phyloP scores from a whole-genome alignment of 345 rosid species.

The Gossypioides kirkii region DNA sequence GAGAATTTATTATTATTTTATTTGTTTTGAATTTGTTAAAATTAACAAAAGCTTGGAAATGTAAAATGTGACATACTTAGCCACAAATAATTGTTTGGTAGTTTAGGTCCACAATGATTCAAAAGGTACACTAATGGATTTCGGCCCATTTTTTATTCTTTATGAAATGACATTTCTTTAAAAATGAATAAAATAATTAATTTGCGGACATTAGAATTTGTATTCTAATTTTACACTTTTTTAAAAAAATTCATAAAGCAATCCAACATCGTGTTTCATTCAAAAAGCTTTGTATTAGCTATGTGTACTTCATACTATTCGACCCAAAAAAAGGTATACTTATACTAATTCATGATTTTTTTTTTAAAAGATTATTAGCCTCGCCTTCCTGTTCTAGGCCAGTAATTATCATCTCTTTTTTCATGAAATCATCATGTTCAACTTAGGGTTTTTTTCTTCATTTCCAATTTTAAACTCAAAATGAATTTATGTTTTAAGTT shows the following conservation, averaged over 20 bases:
- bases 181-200: not conserved
- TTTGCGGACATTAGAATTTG: not conserved
- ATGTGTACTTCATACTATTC: too few species aligned
- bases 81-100: conserved; percentile 1
- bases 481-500: not conserved
- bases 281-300: too few species aligned
- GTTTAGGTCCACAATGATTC: conserved; percentile 1
- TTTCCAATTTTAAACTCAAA: not conserved
- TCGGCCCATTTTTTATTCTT: not conserved
- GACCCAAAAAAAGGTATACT: too few species aligned
- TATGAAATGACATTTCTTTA: not conserved
- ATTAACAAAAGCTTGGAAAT: not conserved
- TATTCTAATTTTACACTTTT: too few species aligned
- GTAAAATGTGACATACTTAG: not conserved
- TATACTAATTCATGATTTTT: not conserved
- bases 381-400: not conserved
- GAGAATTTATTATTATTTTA: not conserved
- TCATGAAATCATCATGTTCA: not conserved
- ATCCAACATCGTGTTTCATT: too few species aligned
- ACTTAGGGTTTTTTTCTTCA: not conserved
- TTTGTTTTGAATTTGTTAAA: not conserved
- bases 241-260: too few species aligned
- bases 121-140: not conserved
- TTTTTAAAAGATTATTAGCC: not conserved
- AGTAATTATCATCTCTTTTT: not conserved